A percentile compares a stretch with the other conserved stretches of the same genome.
phyloP scores from a whole-genome alignment of 2,329 filamentous ascomycete genomes.

The Trichophyton rubrum region DNA sequence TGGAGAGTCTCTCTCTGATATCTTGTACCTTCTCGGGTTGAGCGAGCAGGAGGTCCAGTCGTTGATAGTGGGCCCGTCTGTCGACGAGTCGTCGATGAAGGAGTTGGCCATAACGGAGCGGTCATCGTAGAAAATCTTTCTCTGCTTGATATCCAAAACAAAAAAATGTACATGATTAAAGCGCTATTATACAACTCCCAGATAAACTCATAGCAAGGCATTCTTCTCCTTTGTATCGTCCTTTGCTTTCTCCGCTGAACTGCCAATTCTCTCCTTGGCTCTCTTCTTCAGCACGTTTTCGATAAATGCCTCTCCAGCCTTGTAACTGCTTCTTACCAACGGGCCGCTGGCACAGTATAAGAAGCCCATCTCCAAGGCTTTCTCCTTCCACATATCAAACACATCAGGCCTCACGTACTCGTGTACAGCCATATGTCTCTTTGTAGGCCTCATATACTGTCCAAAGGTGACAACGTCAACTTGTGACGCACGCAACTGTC shows the following conservation, averaged over 20 bases:
- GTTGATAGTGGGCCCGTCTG: constrained; percentile 17
- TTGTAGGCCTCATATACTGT: constrained; percentile 99
- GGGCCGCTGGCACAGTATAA: constrained; percentile 91
- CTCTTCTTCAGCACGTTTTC: constrained; percentile 93
- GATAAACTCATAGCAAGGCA: constrained; percentile 16
- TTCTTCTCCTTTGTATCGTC: constrained; percentile 18
- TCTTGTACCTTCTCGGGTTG: constrained; percentile 47
- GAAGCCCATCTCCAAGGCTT: constrained; percentile 89
- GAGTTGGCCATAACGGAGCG: background rate
- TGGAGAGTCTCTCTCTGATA: constrained; percentile 43
- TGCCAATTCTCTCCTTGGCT: constrained; percentile 18
- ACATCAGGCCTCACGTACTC: constrained; percentile 85
- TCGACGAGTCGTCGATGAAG: background rate
- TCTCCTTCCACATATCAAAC: constrained; percentile 83
- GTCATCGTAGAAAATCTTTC: background rate
- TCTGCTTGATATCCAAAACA: background rate
- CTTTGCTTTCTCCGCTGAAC: constrained; percentile 19
- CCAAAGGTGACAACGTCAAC: constrained; percentile 97
- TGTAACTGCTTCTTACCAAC: constrained; percentile 87
- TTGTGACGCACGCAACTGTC: constrained; percentile 62
- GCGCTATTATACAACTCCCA: constrained; percentile 6
- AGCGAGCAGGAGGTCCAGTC: constrained; percentile 39
- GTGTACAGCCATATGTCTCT: constrained; percentile 92
- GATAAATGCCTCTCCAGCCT: constrained; percentile 96
- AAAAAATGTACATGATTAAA: background rate